phyloP scores from a whole-genome alignment of 2,329 filamentous ascomycete species.

The Trichoderma endophyticum region DNA sequence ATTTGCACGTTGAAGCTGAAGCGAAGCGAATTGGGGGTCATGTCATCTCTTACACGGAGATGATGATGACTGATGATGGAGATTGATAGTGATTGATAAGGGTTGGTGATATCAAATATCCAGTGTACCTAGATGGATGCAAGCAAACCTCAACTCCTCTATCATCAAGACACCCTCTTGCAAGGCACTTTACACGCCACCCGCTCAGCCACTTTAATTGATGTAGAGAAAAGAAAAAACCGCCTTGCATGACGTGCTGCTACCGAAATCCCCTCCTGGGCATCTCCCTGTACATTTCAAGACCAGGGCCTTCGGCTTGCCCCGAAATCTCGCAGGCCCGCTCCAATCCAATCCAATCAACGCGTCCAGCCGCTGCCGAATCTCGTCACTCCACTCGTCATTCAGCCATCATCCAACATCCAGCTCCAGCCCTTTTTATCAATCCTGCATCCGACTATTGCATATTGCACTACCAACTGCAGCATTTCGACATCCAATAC shows the following conservation, averaged over 20 bases:
- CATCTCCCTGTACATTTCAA: background rate
- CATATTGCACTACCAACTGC: background rate
- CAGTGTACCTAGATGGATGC: too few species aligned
- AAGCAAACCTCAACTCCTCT: background rate
- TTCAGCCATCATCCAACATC: background rate
- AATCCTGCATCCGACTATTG: background rate
- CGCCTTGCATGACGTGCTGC: background rate
- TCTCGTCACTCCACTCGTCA: background rate
- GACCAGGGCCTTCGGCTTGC: slow-evolving; percentile 3
- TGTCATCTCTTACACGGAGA: background rate
- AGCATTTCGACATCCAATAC: background rate
- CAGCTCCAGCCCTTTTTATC: background rate
- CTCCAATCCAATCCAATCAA: background rate
- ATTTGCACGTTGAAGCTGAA: background rate
- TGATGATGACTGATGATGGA: background rate
- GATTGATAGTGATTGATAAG: too few species aligned
- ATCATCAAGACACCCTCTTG: background rate
- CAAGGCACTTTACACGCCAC: background rate
- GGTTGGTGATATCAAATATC: too few species aligned
- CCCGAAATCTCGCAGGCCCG: background rate
- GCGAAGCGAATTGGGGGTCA: background rate
- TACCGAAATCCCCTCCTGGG: background rate
- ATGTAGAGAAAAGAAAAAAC: background rate
- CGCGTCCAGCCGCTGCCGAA: background rate
- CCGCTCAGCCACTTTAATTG: background rate